These are phyloP conservation scores for Skeletonema costatum DNA, from an alignment of 108 stramenopile species.

Conservation along the genomic window DNA sequence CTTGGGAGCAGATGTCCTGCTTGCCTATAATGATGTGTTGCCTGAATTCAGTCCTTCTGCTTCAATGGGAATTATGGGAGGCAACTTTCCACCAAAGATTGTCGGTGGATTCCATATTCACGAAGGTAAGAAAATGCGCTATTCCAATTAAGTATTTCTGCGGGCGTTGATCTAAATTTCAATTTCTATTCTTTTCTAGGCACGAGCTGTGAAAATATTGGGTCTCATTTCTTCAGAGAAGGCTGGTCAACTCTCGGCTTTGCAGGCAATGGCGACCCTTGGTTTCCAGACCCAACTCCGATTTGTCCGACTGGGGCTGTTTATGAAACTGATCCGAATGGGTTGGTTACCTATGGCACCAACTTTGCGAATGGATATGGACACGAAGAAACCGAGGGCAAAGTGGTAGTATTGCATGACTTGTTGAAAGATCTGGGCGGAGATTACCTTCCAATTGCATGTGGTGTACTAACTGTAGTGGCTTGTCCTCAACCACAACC, in stretches of 20 bases:
- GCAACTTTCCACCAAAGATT: not conserved
- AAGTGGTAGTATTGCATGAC: not conserved
- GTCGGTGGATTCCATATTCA: not conserved
- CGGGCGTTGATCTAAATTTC: not conserved
- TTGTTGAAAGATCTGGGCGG: not conserved
- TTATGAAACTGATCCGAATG: not conserved
- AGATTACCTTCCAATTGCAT: not conserved
- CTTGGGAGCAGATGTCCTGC: no score
- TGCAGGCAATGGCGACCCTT: not conserved
- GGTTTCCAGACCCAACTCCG: not conserved
- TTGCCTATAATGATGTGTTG: not conserved
- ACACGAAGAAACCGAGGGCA: not conserved
- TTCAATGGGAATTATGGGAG: not conserved
- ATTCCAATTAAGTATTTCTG: not conserved
- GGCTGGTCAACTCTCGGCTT: not conserved
- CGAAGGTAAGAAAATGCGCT: not conserved
- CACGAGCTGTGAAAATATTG: not conserved
- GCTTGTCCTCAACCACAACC: not conserved
- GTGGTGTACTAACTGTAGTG: not conserved
- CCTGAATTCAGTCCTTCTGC: not conserved
- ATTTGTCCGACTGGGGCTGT: not conserved
- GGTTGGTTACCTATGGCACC: not conserved
- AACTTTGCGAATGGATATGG: not conserved
- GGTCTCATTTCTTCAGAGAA: not conserved
- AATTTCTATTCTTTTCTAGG: not conserved